Conservation (phyloP, 2,329 filamentous ascomycete genomes). For the Alternaria gansuensis region DNA sequence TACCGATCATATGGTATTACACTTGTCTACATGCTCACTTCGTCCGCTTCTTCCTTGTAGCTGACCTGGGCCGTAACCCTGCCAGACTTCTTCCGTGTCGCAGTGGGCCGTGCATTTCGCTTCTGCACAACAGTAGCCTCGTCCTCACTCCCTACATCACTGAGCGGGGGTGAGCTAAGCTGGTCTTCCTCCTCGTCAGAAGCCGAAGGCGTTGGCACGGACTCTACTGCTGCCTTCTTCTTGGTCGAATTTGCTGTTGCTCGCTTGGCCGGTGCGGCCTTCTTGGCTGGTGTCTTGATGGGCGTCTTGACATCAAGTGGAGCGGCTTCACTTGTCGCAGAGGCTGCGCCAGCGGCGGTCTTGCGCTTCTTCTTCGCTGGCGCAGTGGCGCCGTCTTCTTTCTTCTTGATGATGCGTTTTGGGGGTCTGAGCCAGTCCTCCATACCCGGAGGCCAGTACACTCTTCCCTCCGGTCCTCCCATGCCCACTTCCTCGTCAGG, state of each 20-base stretch:
- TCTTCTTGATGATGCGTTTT: conserved; percentile 72
- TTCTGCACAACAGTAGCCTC: conserved; percentile 36
- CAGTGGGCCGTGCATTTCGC: conserved; percentile 34
- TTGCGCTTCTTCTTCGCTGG: conserved; percentile 47
- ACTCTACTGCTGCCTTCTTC: conserved; percentile 50
- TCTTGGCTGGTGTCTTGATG: conserved; percentile 52
- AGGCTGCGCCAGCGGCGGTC: conserved; percentile 37
- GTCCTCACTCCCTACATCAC: conserved; percentile 51
- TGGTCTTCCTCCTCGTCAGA: conserved; percentile 51
- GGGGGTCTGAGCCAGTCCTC: conserved; percentile 87
- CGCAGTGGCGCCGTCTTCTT: conserved; percentile 55
- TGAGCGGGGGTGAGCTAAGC: conserved; percentile 50
- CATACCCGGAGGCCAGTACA: conserved; percentile 91
- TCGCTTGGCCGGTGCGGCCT: conserved; percentile 39
- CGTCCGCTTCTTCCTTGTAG: conserved; percentile 49
- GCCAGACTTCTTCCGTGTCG: conserved; percentile 41
- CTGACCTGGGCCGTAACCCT: conserved; percentile 40
- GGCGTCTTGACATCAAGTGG: conserved; percentile 49
- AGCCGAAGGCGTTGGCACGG: conserved; percentile 55
- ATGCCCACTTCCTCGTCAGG: conserved; percentile 78
- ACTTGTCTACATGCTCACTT: conserved; percentile 35
- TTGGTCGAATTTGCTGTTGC: conserved; percentile 43
- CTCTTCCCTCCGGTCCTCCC: conserved; percentile 81
- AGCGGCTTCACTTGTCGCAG: conserved; percentile 38
- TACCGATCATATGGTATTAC: not conserved